Evolutionary conservation across 1,284 basidiomycete genomes (phyloP).

Genomic region (Xanthoconium separans): DNA sequence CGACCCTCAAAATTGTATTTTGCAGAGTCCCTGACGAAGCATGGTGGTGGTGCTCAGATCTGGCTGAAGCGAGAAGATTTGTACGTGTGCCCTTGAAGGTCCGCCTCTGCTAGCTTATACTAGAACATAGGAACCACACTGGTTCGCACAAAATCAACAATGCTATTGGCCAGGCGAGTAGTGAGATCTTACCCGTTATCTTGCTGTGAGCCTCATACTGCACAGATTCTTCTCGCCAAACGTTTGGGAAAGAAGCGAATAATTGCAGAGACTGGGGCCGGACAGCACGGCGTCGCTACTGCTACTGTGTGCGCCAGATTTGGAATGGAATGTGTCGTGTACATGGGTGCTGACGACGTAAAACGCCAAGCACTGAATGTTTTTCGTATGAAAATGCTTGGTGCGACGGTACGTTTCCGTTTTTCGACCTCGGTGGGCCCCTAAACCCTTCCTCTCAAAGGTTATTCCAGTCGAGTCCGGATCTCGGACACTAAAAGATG

Average conservation of each 20-base stretch:
- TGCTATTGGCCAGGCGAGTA: constrained; percentile 79
- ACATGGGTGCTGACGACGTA: constrained; percentile 99
- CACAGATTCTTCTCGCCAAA: constrained; percentile 85
- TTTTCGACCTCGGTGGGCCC: neutral
- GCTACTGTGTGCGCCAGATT: constrained; percentile 98
- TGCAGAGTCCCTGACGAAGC: constrained; percentile 55
- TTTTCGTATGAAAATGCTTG: constrained; percentile 97
- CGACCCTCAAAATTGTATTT: constrained; percentile 36
- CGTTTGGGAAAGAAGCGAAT: constrained; percentile 95
- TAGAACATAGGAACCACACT: constrained; percentile 76
- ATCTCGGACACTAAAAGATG: constrained; percentile 95
- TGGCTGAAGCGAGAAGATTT: constrained; percentile 99
- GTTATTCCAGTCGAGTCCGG: constrained; percentile 95
- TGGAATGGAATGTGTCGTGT: constrained; percentile 92
- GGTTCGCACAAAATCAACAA: constrained; percentile 98
- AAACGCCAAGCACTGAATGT: constrained; percentile 95
- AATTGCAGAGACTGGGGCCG: constrained; percentile 98
- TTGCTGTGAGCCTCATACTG: neutral
- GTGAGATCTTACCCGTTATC: neutral
- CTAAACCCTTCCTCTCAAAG: constrained; percentile 37
- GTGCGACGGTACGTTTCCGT: constrained; percentile 66
- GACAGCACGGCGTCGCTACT: constrained; percentile 98
- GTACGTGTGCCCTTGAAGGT: constrained; percentile 41
- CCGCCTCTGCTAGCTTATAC: constrained; percentile 2
- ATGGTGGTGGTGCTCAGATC: constrained; percentile 76